phyloP scores from a whole-genome alignment of 139 green algal genomes.

The Auxenochlorella pyrenoidosa region DNA sequence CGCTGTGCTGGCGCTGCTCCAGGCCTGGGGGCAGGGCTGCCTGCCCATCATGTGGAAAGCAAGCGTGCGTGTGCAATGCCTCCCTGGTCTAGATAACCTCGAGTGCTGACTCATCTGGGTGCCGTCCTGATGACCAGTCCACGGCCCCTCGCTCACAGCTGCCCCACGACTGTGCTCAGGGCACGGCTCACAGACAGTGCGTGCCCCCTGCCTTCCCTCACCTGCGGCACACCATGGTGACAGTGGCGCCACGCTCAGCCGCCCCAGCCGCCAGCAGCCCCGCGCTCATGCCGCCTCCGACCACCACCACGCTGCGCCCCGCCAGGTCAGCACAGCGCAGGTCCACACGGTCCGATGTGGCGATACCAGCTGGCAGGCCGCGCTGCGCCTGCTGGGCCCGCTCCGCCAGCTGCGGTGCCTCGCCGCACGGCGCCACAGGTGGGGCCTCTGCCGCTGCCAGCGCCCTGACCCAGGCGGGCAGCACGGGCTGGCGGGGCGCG shows the following conservation, averaged over 20 bases:
- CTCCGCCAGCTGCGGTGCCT: neutral
- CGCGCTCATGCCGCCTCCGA: conserved; percentile 47
- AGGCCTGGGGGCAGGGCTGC: too few relatives aligned
- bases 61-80: too few relatives aligned
- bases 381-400: neutral
- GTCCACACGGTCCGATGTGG: conserved; percentile 12
- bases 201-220: neutral
- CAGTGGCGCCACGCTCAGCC: conserved; percentile 4
- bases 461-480: conserved; percentile 9
- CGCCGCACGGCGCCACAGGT: neutral
- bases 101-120: too few relatives aligned
- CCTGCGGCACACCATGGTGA: conserved; percentile 23
- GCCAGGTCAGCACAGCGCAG: conserved; percentile 8
- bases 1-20: too few relatives aligned
- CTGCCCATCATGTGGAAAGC: too few relatives aligned
- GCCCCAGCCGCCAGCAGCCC: conserved; percentile 35
- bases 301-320: conserved; percentile 27
- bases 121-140: too few relatives aligned
- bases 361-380: conserved; percentile 3
- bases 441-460: neutral
- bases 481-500: neutral
- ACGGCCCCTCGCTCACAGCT: too few relatives aligned
- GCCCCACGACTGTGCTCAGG: too few relatives aligned
- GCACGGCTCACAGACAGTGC: too few relatives aligned
- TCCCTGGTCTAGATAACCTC: too few relatives aligned